A percentile compares a stretch with the other conserved stretches of the same genome.
These are phyloP conservation scores for Ophiostoma sp. DNA, from an alignment of 2,329 filamentous ascomycete genomes.

Conservation along the genomic window DNA sequence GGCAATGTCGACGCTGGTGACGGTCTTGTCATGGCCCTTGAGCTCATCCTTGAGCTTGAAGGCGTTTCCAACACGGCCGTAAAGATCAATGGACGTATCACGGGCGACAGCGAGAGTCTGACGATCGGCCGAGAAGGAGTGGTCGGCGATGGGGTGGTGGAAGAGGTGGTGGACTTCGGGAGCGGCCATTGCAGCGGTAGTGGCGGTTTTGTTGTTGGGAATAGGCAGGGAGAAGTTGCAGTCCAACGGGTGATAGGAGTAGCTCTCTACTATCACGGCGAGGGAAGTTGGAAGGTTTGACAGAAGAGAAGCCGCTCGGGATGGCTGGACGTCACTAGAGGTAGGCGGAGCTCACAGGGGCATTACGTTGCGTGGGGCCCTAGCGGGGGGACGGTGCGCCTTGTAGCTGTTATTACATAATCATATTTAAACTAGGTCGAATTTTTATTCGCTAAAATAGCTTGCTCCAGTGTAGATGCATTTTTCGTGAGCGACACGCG, in stretches of 20 bases:
- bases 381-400: neutral
- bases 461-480: neutral
- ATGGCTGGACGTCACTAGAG: slow-evolving; percentile 19
- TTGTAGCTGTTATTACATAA: neutral
- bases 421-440: neutral
- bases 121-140: slow-evolving; percentile 93
- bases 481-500: slow-evolving; percentile 11
- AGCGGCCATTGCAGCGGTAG: slow-evolving; percentile 52
- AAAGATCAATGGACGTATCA: slow-evolving; percentile 86
- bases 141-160: slow-evolving; percentile 91
- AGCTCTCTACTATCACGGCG: slow-evolving; percentile 90
- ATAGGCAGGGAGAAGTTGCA: neutral
- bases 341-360: slow-evolving; percentile 13
- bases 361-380: slow-evolving; percentile 4
- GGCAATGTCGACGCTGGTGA: slow-evolving; percentile 94
- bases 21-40: slow-evolving; percentile 93
- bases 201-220: neutral
- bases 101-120: slow-evolving; percentile 83
- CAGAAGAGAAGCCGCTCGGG: neutral
- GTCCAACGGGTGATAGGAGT: slow-evolving; percentile 64
- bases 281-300: slow-evolving; percentile 7
- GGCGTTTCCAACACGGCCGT: slow-evolving; percentile 63
- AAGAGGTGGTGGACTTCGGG: slow-evolving; percentile 96
- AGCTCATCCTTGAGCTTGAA: slow-evolving; percentile 88
- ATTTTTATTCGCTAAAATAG: neutral